Conservation (phyloP, 768 basidiomycete genomes). For the Rhodotorula graminis region DNA sequence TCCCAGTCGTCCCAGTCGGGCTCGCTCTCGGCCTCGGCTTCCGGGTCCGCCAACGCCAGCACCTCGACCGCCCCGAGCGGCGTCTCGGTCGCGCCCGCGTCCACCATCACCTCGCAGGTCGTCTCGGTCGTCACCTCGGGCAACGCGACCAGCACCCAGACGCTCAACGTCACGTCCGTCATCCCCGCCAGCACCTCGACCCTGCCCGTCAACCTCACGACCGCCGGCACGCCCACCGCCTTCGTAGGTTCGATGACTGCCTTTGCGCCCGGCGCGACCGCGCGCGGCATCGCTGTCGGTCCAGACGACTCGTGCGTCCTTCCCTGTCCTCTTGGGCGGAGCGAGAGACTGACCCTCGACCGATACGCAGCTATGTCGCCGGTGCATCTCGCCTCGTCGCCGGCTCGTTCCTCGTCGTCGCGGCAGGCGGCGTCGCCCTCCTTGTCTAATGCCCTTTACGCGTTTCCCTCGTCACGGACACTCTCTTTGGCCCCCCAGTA, state of each 20-base stretch:
- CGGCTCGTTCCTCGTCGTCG: not conserved
- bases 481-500: not conserved
- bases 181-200: not conserved
- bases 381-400: not conserved
- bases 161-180: slow-evolving; percentile 6
- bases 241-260: slow-evolving; percentile 8
- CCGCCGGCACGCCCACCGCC: not conserved
- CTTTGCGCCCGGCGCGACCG: slow-evolving; percentile 6
- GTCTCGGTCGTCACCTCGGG: slow-evolving; percentile 6
- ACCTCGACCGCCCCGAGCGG: slow-evolving; percentile 1
- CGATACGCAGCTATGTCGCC: not conserved
- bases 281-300: slow-evolving; percentile 11
- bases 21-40: not conserved
- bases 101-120: slow-evolving; percentile 1
- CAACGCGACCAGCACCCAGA: not conserved
- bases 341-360: not conserved
- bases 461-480: not conserved
- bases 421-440: not conserved
- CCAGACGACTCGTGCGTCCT: slow-evolving; percentile 14
- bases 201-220: slow-evolving; percentile 6
- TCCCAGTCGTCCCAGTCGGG: not conserved
- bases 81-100: not conserved
- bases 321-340: fast-evolving
- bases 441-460: not conserved
- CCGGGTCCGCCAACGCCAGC: not conserved